These are phyloP conservation scores for Macrolepiota dolichaula DNA, from an alignment of 768 basidiomycete species.

Conservation along the genomic window DNA sequence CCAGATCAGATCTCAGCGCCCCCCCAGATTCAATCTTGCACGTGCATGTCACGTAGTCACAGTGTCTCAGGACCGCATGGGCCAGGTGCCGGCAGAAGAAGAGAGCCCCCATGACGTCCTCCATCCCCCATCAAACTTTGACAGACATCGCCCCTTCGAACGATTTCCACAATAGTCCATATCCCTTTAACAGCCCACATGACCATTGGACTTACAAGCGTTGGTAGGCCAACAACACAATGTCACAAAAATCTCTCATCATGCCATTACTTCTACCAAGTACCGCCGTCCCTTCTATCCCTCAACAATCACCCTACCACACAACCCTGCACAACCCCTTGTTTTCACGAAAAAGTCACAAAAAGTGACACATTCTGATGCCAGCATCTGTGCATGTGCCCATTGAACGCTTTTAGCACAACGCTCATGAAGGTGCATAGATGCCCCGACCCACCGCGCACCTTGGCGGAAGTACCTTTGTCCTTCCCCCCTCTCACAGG, in stretches of 20 bases:
- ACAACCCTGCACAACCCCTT: too few species aligned
- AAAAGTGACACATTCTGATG: too few species aligned
- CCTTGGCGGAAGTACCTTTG: neutral
- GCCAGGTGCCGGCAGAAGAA: neutral
- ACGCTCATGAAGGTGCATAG: neutral
- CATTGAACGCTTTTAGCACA: neutral
- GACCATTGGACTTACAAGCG: too few species aligned
- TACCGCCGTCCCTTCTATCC: neutral
- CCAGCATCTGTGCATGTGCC: too few species aligned
- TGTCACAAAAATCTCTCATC: neutral
- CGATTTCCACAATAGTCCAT: neutral
- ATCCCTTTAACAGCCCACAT: neutral
- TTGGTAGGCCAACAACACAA: slow-evolving; percentile 2
- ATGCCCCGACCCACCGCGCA: neutral
- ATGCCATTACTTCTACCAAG: neutral
- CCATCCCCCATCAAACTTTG: neutral
- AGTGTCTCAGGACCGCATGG: slow-evolving; percentile 10
- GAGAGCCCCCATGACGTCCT: neutral
- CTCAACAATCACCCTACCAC: too few species aligned
- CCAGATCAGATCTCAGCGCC: slow-evolving; percentile 2
- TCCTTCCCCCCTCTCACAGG: neutral
- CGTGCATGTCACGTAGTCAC: slow-evolving; percentile 1
- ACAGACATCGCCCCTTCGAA: neutral
- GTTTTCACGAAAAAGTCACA: neutral
- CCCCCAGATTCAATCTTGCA: neutral